phyloP scores from a whole-genome alignment of 192 early-diverging fungal species.

The Mortierella alpina region DNA sequence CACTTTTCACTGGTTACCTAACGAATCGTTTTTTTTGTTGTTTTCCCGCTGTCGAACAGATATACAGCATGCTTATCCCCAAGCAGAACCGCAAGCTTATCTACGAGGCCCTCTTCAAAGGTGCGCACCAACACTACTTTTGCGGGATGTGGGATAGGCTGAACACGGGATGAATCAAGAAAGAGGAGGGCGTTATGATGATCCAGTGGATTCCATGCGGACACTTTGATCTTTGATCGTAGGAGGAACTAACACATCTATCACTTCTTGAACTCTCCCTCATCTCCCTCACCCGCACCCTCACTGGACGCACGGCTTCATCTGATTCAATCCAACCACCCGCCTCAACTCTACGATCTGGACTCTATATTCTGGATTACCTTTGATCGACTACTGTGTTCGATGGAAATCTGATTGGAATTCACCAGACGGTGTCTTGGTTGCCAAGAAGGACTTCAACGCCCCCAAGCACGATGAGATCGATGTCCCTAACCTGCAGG shows the following conservation, averaged over 20 bases:
- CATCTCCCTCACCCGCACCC: neutral
- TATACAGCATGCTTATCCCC: conserved; percentile 93
- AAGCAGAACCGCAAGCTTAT: conserved; percentile 97
- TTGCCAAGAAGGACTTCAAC: conserved; percentile 99
- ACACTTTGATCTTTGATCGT: conserved; percentile 22
- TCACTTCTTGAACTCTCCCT: neutral
- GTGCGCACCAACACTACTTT: conserved; percentile 52
- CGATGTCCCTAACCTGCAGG: conserved; percentile 97
- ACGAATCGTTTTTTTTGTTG: conserved; percentile 4
- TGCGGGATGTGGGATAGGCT: too few species aligned
- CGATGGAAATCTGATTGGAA: neutral
- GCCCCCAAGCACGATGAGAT: conserved; percentile 94
- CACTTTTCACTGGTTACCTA: neutral
- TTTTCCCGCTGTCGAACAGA: conserved; percentile 12
- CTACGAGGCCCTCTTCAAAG: conserved; percentile 93
- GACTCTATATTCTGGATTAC: neutral
- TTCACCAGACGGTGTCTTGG: conserved; percentile 90
- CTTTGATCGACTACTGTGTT: neutral
- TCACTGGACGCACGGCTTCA: neutral
- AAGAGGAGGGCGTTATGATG: conserved; percentile 5
- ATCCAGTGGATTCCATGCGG: conserved; percentile 11
- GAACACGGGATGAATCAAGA: conserved; percentile 6
- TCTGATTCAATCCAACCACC: neutral
- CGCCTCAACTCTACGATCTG: neutral
- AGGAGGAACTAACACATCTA: neutral